These are phyloP conservation scores for Nicotiana knightiana DNA, from an alignment of 257 asterid species.

Conservation along the genomic window DNA sequence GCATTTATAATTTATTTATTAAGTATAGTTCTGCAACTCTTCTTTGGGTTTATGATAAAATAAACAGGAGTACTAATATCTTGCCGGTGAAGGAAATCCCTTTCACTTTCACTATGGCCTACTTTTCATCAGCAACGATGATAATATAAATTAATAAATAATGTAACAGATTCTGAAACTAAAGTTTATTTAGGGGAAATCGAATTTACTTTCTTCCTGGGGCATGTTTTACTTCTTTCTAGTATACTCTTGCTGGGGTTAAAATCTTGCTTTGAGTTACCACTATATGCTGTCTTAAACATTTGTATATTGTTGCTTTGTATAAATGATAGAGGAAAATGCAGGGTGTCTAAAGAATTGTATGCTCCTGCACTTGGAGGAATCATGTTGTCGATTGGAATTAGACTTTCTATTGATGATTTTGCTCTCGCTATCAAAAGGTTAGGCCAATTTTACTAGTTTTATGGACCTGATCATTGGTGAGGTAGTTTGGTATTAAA, in stretches of 20 bases:
- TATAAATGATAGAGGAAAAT: slow-evolving; percentile 56
- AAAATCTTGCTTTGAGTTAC: not conserved
- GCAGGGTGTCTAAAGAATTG: slow-evolving; percentile 97
- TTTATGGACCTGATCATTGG: not conserved
- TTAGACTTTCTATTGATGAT: slow-evolving; percentile 81
- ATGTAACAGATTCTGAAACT: not conserved
- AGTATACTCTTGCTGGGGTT: not conserved
- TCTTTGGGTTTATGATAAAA: not conserved
- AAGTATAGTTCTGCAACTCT: not conserved
- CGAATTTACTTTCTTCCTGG: not conserved
- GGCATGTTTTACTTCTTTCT: not conserved
- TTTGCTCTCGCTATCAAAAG: slow-evolving; percentile 89
- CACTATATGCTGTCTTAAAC: not conserved
- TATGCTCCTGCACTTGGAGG: slow-evolving; percentile 99
- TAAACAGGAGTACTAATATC: not conserved
- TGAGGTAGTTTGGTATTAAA: not conserved
- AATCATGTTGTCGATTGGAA: slow-evolving; percentile 94
- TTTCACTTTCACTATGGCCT: not conserved
- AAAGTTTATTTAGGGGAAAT: not conserved
- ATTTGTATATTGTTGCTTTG: slow-evolving; percentile 15
- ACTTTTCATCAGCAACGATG: not conserved
- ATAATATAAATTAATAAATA: not conserved
- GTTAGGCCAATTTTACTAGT: slow-evolving; percentile 25
- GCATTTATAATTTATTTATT: not conserved
- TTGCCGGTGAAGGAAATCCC: not conserved